Evolutionary conservation across 2,329 filamentous ascomycete genomes (phyloP).

Genomic region (Colletotrichum brevisporum): DNA sequence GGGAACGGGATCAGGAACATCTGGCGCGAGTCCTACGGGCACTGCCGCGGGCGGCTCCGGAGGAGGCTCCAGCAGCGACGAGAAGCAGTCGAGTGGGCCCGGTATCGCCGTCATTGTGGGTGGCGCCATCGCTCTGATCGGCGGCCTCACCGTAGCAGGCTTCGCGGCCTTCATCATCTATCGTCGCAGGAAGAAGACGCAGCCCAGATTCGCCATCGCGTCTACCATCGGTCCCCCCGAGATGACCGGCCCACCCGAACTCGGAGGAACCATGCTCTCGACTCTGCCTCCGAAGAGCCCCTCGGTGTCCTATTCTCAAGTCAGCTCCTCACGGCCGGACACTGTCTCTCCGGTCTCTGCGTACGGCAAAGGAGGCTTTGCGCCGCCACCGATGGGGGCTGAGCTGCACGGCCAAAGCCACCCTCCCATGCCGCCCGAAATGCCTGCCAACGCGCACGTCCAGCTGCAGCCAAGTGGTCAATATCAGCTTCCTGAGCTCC

Average conservation of each 20-base stretch:
- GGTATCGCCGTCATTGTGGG: conserved; percentile 53
- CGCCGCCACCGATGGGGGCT: conserved; percentile 43
- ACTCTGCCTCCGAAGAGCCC: conserved; percentile 48
- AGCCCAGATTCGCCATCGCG: conserved; percentile 33
- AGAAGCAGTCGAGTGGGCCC: conserved; percentile 36
- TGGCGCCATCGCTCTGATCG: conserved; percentile 42
- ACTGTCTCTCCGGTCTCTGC: conserved; percentile 47
- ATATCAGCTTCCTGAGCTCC: conserved; percentile 44
- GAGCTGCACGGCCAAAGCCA: conserved; percentile 47
- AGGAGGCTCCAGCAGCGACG: conserved; percentile 27
- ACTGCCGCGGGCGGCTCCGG: background rate
- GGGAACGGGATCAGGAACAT: conserved; percentile 32
- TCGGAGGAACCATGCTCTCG: conserved; percentile 42
- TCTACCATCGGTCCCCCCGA: conserved; percentile 38
- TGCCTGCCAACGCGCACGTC: conserved; percentile 41
- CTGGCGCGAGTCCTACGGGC: conserved; percentile 10
- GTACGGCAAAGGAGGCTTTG: conserved; percentile 43
- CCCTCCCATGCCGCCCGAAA: conserved; percentile 40
- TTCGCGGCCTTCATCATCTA: conserved; percentile 54
- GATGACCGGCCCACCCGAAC: conserved; percentile 52
- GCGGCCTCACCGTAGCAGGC: conserved; percentile 44
- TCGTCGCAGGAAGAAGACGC: conserved; percentile 48
- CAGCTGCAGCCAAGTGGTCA: conserved; percentile 42
- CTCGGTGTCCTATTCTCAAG: conserved; percentile 46
- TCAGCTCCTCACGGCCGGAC: conserved; percentile 41